Conservation (phyloP, 169 alveolate species). For the Prorocentrum cordatum region DNA sequence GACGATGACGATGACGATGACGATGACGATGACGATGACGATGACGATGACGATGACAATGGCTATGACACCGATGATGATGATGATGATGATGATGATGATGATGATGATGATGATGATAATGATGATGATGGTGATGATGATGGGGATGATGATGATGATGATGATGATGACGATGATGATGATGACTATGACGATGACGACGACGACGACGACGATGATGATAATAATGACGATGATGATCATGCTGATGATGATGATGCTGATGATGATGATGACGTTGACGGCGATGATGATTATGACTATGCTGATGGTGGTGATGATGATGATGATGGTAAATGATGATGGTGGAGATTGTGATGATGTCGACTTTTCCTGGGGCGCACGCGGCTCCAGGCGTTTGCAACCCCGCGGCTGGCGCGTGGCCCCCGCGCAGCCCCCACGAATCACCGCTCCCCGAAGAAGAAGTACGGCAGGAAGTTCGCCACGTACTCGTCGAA, state of each 20-base stretch:
- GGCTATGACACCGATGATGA: background rate
- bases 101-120: background rate
- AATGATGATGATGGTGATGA: background rate
- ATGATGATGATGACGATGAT: background rate
- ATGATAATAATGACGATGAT: background rate
- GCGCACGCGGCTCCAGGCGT: too few relatives aligned
- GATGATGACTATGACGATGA: background rate
- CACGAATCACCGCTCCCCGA: constrained; percentile 42
- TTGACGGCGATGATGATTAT: background rate
- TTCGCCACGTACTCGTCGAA: constrained; percentile 61
- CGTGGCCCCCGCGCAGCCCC: background rate
- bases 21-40: background rate
- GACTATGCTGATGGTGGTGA: background rate
- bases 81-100: background rate
- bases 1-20: background rate
- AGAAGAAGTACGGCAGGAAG: constrained; percentile 55
- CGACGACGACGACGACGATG: background rate
- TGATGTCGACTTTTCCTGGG: constrained; percentile 11
- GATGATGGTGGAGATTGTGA: background rate
- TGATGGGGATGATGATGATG: background rate
- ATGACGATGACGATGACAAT: background rate
- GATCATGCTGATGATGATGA: background rate
- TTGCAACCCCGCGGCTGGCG: background rate
- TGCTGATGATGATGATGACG: background rate
- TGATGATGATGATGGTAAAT: background rate